Conservation (phyloP, 169 alveolate genomes). For the Babesia divergens region DNA sequence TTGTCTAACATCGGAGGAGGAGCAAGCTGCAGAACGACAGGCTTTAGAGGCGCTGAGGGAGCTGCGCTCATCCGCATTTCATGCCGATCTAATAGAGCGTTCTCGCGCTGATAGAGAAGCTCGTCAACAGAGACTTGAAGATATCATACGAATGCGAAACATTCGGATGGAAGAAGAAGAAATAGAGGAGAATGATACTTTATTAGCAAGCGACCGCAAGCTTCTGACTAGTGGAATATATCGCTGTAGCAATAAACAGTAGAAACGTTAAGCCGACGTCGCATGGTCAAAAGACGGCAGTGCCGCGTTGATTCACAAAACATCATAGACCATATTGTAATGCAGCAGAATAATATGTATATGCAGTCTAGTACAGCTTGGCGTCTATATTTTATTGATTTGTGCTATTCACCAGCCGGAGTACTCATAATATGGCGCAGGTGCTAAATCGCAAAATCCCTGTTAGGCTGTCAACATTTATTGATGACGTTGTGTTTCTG, state of each 20-base stretch:
- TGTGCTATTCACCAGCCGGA: no score
- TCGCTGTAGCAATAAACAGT: neutral
- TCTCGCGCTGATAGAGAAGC: constrained; percentile 18
- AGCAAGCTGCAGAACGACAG: constrained; percentile 16
- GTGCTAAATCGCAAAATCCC: no score
- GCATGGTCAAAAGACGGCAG: no score
- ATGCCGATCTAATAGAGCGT: constrained; percentile 2
- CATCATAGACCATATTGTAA: no score
- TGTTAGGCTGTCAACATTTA: no score
- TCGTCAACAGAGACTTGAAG: neutral
- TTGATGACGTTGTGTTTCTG: no score
- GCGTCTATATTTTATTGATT: no score
- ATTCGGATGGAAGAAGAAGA: constrained; percentile 17
- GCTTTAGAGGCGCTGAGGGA: constrained; percentile 33
- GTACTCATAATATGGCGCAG: no score
- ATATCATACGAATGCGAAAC: neutral
- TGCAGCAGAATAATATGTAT: no score
- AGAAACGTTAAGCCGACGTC: no score
- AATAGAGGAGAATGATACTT: constrained; percentile 22
- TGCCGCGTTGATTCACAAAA: no score
- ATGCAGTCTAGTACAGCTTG: no score
- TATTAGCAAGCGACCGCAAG: constrained; percentile 59
- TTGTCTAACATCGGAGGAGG: neutral
- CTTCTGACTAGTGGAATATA: constrained; percentile 34
- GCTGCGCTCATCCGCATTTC: constrained; percentile 3